Conservation (phyloP, 805 yeast genomes). For the Ogataea paraovalis region DNA sequence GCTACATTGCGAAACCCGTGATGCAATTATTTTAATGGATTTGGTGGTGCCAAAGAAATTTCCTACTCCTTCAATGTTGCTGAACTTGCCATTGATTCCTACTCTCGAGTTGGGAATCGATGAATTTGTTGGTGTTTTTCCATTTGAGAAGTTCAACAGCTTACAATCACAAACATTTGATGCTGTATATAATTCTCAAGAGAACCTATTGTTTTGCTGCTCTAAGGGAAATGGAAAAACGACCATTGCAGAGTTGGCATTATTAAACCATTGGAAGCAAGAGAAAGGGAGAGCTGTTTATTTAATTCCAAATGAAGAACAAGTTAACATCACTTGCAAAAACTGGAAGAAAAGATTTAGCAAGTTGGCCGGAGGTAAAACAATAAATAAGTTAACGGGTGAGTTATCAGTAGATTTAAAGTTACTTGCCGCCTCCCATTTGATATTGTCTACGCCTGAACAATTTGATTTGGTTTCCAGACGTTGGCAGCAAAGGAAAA, state of each 20-base stretch:
- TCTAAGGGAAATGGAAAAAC: constrained; percentile 79
- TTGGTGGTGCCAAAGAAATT: constrained; percentile 59
- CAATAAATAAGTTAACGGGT: constrained; percentile 53
- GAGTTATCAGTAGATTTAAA: constrained; percentile 53
- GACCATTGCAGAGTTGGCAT: constrained; percentile 64
- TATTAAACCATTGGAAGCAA: constrained; percentile 68
- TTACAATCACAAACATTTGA: constrained; percentile 72
- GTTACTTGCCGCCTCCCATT: constrained; percentile 54
- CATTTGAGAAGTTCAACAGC: constrained; percentile 57
- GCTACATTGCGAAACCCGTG: constrained; percentile 67
- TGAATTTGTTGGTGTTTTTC: constrained; percentile 45
- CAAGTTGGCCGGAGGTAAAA: constrained; percentile 52
- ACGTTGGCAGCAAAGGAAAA: constrained; percentile 77
- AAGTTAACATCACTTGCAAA: constrained; percentile 42
- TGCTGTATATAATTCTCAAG: constrained; percentile 49
- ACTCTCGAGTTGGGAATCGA: constrained; percentile 43
- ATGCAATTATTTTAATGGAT: constrained; percentile 53
- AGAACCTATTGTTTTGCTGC: constrained; percentile 60
- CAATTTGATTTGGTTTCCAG: constrained; percentile 73
- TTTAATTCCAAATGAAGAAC: constrained; percentile 58
- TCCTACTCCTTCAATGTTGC: constrained; percentile 56
- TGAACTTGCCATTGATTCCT: constrained; percentile 49
- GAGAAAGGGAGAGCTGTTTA: constrained; percentile 70
- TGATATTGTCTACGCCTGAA: constrained; percentile 72
- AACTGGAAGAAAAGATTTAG: constrained; percentile 53